phyloP scores from a whole-genome alignment of 2,329 filamentous ascomycete genomes.

The Teratosphaeria viscida region DNA sequence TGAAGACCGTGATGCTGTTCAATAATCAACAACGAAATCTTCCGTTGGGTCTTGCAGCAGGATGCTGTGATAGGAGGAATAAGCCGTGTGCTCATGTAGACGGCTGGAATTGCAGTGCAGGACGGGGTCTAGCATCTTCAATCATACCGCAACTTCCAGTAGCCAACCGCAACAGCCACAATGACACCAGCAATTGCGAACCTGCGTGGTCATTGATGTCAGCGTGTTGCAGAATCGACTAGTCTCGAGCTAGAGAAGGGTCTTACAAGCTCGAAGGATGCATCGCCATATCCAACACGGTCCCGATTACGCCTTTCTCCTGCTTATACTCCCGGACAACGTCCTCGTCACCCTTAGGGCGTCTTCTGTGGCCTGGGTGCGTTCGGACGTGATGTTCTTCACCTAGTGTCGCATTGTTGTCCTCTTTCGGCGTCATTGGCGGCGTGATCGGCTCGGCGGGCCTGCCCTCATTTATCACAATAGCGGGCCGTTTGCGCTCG shows the following conservation, averaged over 20 bases:
- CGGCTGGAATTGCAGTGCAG: not conserved
- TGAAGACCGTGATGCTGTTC: not conserved
- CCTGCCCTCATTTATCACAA: slow-evolving; percentile 5
- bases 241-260: not conserved
- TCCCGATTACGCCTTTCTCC: not conserved
- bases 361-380: not conserved
- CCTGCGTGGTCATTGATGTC: not conserved
- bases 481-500: slow-evolving; percentile 1
- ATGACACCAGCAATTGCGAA: slow-evolving; percentile 2
- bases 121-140: not conserved
- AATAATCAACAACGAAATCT: not conserved
- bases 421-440: slow-evolving; percentile 23
- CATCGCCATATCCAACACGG: not conserved
- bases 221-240: not conserved
- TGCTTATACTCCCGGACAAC: not conserved
- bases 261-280: slow-evolving; percentile 2
- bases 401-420: slow-evolving; percentile 1
- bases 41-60: not conserved
- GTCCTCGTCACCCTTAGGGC: not conserved
- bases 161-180: slow-evolving; percentile 4
- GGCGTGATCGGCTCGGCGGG: slow-evolving; percentile 22
- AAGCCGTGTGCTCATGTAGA: not conserved
- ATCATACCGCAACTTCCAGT: slow-evolving; percentile 6
- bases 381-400: not conserved
- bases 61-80: not conserved